Base-by-base conservation (phyloP, 495 filamentous ascomycete species). In the Penicillium verhagenii region DNA sequence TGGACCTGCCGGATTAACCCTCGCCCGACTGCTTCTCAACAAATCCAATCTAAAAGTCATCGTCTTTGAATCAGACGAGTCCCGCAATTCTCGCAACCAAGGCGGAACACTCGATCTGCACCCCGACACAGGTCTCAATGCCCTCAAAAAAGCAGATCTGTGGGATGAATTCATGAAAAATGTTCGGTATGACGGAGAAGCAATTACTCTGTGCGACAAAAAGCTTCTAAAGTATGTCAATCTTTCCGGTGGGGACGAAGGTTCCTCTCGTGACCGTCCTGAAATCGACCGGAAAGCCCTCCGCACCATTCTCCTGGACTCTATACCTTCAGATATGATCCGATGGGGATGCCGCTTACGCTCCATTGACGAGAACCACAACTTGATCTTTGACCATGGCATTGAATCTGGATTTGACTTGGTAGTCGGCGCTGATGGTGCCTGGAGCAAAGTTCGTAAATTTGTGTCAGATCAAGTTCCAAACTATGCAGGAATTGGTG, bases 341-440 rank as follows among this genome's bases (percentile, higher is more conserved):
- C 56, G 59, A 44, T 72, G 64, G 68, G 59, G 59, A 11, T 50
- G 37, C 16, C 56, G 58, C 19, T 43, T 72, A 10, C 46, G 53
- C 1, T 31, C 42, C 4, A 68, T 70, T 11, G 58, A 58, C 16
- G 44, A 60, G n/a, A 38, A 64, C 21, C 57, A 45, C 37, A 63
- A 57, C 11, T 45, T 64, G 13, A 54, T 55, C 6, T 62, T 67
- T 46, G 52, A 56, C 6, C 40, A 63, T 9, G 57, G 64, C 14
- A 47, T 21, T 2, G 59, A 65, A 35, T 33, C 24, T 20, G 56
- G 56, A 3, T 67, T 60, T 14, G 56, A 86, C 57, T 64, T 86
- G 5, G 69, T 86, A 0, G 74, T 86, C 13, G 83, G 84, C 14
- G 82, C 83, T 0, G 84, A 86, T 53, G 83, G 85, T 14, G 81